Evolutionary conservation across 352 stramenopile genomes (phyloP), one percentile per base, ranked within the genome.

Genomic region (Pythium chondricola): DNA sequence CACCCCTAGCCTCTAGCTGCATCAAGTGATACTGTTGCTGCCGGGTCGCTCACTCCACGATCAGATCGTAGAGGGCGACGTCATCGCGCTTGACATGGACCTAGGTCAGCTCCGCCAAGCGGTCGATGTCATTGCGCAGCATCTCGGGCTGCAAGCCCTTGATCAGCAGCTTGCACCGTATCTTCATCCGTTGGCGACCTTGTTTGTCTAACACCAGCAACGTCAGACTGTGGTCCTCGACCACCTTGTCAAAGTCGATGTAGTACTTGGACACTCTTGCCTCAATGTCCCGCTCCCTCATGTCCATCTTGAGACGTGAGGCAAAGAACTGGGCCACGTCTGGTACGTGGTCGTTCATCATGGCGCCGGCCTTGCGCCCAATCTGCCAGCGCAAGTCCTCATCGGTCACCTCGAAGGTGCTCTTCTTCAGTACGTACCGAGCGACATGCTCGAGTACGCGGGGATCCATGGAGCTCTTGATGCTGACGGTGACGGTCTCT

Each of bases 21-120:
- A 62, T 56, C 11, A 54, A 16, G 18, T 62, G 25, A 26, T 53
- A 56, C 4, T 67, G 52, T 24, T 56, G 43, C 29, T 58, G 43
- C 4, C 26, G 11, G 21, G 21, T 42, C 2, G 30, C 48, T 32
- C 43, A 48, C 18, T 57, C 31, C 4, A 60, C 46, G 16, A 67
- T 43, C 48, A 60, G n/a, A 35, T 56, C 25, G 17, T 48, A 48
- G 20, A 58, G 33, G 4, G 30, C 35, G 0, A 60, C n/a, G 24
- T 53, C 45, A 35, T 58, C 47, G 6, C 16, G 32, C 13, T 56
- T 46, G 13, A 44, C 35, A 3, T 59, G 33, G 4, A 47, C 37
- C 22, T 56, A 45, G 1, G 39, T 55, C 18, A 65, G n/a, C 29
- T 45, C 38, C 5, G 52, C 49, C 20, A 48, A 40, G 3, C 26